phyloP scores from a whole-genome alignment of 129 eudicot species.

The Flaveria bidentis region DNA sequence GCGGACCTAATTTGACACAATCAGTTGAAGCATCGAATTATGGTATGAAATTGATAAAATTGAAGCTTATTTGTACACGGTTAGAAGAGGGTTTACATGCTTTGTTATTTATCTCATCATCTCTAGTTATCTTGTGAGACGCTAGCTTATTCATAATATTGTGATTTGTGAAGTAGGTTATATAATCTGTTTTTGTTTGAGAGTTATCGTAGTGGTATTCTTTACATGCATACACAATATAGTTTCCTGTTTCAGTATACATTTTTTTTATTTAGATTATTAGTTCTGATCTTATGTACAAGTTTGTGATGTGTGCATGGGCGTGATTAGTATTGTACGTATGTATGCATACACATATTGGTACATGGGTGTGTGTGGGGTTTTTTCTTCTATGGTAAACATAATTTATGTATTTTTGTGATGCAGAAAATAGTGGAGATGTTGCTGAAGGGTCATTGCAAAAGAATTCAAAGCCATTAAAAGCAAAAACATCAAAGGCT shows the following conservation, averaged over 20 bases:
- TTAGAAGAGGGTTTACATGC: background rate
- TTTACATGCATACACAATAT: background rate
- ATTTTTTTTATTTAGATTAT: background rate
- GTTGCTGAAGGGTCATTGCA: slow-evolving; percentile 29
- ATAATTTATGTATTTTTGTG: background rate
- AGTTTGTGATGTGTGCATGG: background rate
- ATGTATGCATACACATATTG: background rate
- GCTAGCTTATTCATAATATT: background rate
- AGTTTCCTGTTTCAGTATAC: background rate
- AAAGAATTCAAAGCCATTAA: slow-evolving; percentile 50
- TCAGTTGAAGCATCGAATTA: slow-evolving; percentile 23
- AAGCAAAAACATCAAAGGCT: slow-evolving; percentile 82
- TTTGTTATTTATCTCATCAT: background rate
- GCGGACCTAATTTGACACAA: slow-evolving; percentile 36
- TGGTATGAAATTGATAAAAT: slow-evolving; percentile 17
- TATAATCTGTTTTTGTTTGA: background rate
- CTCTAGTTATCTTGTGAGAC: background rate
- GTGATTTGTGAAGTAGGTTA: background rate
- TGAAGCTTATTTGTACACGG: background rate
- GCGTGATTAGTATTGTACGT: background rate
- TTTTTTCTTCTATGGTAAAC: background rate
- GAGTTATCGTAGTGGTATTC: background rate
- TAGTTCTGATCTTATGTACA: background rate
- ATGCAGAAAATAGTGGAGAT: slow-evolving; percentile 51
- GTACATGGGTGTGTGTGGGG: background rate